Evolutionary conservation across 495 filamentous ascomycete species (phyloP), one percentile per base, ranked within the genome.

Genomic region (Beverwykella pulmonaria): DNA sequence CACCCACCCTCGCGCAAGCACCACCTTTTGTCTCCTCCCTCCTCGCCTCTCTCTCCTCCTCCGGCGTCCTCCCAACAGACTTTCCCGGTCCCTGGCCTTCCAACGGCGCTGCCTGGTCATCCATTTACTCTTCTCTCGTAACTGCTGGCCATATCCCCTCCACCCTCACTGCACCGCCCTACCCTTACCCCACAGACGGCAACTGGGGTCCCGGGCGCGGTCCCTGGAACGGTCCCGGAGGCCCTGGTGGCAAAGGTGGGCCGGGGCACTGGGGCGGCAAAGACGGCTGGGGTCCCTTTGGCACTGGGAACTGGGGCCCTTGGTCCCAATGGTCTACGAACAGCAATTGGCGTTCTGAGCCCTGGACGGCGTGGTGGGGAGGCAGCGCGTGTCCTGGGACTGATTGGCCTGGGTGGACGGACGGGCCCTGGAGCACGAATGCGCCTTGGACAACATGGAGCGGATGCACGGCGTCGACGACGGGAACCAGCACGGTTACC

Each of bases 301-400:
- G 65, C 14, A 48, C 34, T 22, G 58, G 57, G 20, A 57, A 27
- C 34, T 75, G 70, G 69, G 71, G 73, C 17, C 73, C 66, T 0
- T 74, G 69, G 69, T 53, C 46, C 41, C 22, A 52, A 12, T 68
- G 65, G 65, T 25, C 53, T 26, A 70, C 60, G 49, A 61, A 59
- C 30, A 50, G 53, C 8, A 56, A 34, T 8, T 74, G 74, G 74
- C 57, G 59, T 4, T 27, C 50, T 12, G 74, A 57, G 5, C 70
- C 72, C n/a, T 76, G 75, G 75, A 76, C 73, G 0, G 23, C 34
- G 17, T 76, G 75, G 75, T 75, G 75, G 73, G 74, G 71, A 10
- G 48, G 29, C 55, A 36, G 15, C n/a, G 69, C 22, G 1, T 77
- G 75, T 58, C 75, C 75, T 2, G 62, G 47, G 7, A 47, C 46